Conservation (phyloP, 148 eudicot genomes). For the Vaccinium corymbosum region DNA sequence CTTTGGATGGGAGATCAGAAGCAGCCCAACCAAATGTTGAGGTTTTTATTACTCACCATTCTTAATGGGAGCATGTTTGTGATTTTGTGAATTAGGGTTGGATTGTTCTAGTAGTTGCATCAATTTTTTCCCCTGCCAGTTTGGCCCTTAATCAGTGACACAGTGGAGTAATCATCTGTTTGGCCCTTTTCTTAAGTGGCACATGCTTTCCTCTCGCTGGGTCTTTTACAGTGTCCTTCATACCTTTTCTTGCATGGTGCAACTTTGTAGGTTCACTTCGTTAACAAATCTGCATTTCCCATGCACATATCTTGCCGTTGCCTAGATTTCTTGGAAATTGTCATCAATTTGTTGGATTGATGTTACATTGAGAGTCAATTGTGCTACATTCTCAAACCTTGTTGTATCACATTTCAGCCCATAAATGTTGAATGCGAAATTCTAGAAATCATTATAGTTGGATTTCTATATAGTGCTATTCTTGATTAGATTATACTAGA, state of each 20-base stretch:
- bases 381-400: neutral
- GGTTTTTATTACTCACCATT: constrained; percentile 39
- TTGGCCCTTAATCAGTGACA: neutral
- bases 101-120: neutral
- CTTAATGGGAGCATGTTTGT: neutral
- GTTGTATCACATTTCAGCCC: neutral
- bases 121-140: neutral
- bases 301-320: neutral
- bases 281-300: neutral
- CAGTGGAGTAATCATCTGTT: constrained; percentile 1
- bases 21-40: constrained; percentile 58
- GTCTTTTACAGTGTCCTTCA: neutral
- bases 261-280: neutral
- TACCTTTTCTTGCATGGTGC: neutral
- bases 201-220: neutral
- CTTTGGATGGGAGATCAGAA: constrained; percentile 49
- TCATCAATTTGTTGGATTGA: neutral
- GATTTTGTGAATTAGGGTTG: constrained; percentile 6
- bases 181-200: neutral
- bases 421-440: neutral
- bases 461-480: neutral
- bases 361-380: neutral
- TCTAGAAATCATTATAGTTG: neutral
- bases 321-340: neutral
- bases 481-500: neutral